Evolutionary conservation across 768 basidiomycete species (phyloP), one percentile per base, ranked within the genome.

Genomic region (Trichaptum fuscoviolaceum): DNA sequence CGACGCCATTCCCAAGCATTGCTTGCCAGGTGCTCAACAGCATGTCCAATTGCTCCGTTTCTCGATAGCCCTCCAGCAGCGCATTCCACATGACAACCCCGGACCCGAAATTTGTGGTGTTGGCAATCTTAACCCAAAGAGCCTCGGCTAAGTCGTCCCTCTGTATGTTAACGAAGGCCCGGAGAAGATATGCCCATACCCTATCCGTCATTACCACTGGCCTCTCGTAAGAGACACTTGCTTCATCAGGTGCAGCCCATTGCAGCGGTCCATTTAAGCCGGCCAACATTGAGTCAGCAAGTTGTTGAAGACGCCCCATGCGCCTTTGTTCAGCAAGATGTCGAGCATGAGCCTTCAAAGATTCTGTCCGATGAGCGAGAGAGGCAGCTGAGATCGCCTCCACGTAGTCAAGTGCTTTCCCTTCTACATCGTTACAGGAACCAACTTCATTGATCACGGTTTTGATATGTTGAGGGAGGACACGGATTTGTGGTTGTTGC

Each of bases 41-140:
- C 64, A 86, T 82, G 2, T 81, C 78, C 18, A 82, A 75, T 63
- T 84, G 80, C 24, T 83, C 81, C 42, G 82, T 77, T 61, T 82
- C 77, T 35, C 80, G 83, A 69, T 89, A 88, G 8, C 86, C 85
- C 61, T 87, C 84, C 42, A 95, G 77, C 58, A 93, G 80, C 18
- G 87, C 85, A 10, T 85, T 91, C 92, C 93, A 95, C 62, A 86
- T 83, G 27, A 80, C 76, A 9, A 84, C 75, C 1, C 82, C 82
- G n/a, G 87, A 87, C 42, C 66, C 74, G 42, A 89, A 74, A 0
- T 81, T 82, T 15, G 42, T 52, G 24, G 82, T 76, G 42, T 74
- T 70, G 20, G 77, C 64, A 77, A 92, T 83, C 73, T 92, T 91
- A 36, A 83, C 79, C 93, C 93, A 93, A 6, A 93, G 72, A 25